These are phyloP conservation scores for Aspergillus aculeatus DNA, from an alignment of 2,329 filamentous ascomycete species.

Conservation along the genomic window DNA sequence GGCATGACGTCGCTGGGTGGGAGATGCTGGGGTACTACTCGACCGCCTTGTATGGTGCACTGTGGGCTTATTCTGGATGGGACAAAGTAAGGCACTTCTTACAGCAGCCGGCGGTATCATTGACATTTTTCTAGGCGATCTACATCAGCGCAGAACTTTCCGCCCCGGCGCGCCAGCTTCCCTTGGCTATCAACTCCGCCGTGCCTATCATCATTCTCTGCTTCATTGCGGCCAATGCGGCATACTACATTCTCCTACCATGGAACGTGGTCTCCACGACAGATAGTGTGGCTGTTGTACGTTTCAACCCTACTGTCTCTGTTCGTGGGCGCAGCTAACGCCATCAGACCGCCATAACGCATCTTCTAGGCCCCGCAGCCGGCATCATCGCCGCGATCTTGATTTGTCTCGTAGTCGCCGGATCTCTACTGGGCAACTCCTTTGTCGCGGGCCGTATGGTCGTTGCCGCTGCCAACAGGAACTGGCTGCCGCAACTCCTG, in stretches of 20 bases:
- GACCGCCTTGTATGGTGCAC: conserved; percentile 17
- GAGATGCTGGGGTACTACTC: conserved; percentile 19
- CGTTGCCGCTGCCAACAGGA: conserved; percentile 14
- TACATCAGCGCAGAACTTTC: conserved; percentile 19
- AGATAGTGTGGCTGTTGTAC: conserved; percentile 19
- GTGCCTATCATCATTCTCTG: conserved; percentile 17
- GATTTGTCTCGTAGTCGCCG: conserved; percentile 18
- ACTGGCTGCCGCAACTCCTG: conserved; percentile 18
- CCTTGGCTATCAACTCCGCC: conserved; percentile 18
- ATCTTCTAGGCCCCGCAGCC: conserved; percentile 12
- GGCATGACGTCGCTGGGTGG: conserved; percentile 14
- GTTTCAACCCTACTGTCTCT: not conserved
- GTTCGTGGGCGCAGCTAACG: not conserved
- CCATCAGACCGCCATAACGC: conserved; percentile 12
- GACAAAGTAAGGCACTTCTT: conserved; percentile 13
- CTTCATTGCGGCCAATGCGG: conserved; percentile 17
- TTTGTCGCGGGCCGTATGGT: conserved; percentile 20
- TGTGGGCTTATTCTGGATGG: conserved; percentile 22
- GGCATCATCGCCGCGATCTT: conserved; percentile 12
- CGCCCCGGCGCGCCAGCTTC: conserved; percentile 17
- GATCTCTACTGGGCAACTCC: conserved; percentile 18
- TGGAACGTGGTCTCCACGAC: conserved; percentile 18
- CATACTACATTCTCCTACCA: conserved; percentile 18
- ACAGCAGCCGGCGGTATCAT: not conserved
- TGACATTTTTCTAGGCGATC: conserved; percentile 10